phyloP scores from a whole-genome alignment of 2,329 filamentous ascomycete species.

The Verticillium alfalfae region DNA sequence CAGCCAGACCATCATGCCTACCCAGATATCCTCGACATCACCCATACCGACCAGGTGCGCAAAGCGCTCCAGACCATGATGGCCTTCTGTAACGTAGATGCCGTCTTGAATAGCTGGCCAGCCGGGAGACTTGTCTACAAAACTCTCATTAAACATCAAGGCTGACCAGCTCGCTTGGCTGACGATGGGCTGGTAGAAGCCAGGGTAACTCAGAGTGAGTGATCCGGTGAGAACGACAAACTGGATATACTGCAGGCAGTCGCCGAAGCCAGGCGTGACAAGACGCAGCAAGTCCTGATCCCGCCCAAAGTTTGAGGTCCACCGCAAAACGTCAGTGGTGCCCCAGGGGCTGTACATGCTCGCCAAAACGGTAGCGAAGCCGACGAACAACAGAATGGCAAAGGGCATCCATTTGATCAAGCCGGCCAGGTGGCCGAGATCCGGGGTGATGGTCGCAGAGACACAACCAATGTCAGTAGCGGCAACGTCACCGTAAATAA shows the following conservation, averaged over 20 bases:
- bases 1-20: slow-evolving; percentile 89
- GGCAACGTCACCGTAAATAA: slow-evolving; percentile 67
- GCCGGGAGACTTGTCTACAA: slow-evolving; percentile 64
- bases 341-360: slow-evolving; percentile 93
- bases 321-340: slow-evolving; percentile 81
- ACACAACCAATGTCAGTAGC: slow-evolving; percentile 71
- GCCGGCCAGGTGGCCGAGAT: slow-evolving; percentile 65
- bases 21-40: slow-evolving; percentile 76
- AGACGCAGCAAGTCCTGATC: slow-evolving; percentile 87
- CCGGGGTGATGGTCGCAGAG: slow-evolving; percentile 76
- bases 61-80: slow-evolving; percentile 73
- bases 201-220: slow-evolving; percentile 82
- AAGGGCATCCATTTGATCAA: slow-evolving; percentile 73
- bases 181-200: slow-evolving; percentile 87
- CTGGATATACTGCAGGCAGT: slow-evolving; percentile 95
- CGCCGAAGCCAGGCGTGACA: slow-evolving; percentile 92
- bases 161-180: slow-evolving; percentile 85
- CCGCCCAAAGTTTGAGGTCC: slow-evolving; percentile 96
- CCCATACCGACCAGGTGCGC: slow-evolving; percentile 80
- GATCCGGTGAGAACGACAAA: slow-evolving; percentile 86
- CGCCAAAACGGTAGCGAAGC: slow-evolving; percentile 75
- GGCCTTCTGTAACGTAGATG: slow-evolving; percentile 75
- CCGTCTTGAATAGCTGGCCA: slow-evolving; percentile 71
- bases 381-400: slow-evolving; percentile 72
- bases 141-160: slow-evolving; percentile 89